Base-by-base conservation (phyloP, 768 basidiomycete genomes). In the Mycena filopes region DNA sequence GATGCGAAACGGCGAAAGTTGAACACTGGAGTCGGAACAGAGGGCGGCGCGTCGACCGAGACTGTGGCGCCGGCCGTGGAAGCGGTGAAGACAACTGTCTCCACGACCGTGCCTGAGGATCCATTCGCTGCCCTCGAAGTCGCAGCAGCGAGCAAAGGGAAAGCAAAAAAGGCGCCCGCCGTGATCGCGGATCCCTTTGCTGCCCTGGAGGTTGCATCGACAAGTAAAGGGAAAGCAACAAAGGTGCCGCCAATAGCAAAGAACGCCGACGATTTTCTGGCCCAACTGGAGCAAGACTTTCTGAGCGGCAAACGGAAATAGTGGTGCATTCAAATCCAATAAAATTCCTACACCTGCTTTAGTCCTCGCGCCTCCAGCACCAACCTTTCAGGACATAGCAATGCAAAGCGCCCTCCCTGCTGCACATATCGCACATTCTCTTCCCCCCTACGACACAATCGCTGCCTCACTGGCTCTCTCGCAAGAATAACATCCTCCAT, bases 1-100 rank as follows among this genome's bases (percentile, higher is more conserved):
- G 89, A 91, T 47, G 89, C 89, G 26, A 92, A 92, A 76, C 82
- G 90, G 66, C 81, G 82, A 70, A 94, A 92, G 76, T 70, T 79
- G 43, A 79, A 69, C 29, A 63, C 55, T 67, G 46, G 63, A 40
- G 67, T 12, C 7, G 33, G 33, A 33, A 36, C 36, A 11, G 36
- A 68, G 40, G 59, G 65, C 29, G 64, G 56, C 45, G 47, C 61
- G 20, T 58, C 65, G 38, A 53, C 40, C 10, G 15, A 62, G 45
- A 21, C 66, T 33, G 23, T 59, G n/a, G 28, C 41, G 43, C 23
- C 67, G 25, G 26, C 60, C 23, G 28, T 40, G 18, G 48, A 46
- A 18, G n/a, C 51, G 45, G 38, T n/a, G n/a, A n/a, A 56, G 26
- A 46, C 67, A 8, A 46, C 60, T 41, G 36, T 42, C 21, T 45